Percentiles rank a stretch among this genome's conserved stretches.
Conservation (phyloP, 2,329 filamentous ascomycete species). For the Sphaerulina musiva region DNA sequence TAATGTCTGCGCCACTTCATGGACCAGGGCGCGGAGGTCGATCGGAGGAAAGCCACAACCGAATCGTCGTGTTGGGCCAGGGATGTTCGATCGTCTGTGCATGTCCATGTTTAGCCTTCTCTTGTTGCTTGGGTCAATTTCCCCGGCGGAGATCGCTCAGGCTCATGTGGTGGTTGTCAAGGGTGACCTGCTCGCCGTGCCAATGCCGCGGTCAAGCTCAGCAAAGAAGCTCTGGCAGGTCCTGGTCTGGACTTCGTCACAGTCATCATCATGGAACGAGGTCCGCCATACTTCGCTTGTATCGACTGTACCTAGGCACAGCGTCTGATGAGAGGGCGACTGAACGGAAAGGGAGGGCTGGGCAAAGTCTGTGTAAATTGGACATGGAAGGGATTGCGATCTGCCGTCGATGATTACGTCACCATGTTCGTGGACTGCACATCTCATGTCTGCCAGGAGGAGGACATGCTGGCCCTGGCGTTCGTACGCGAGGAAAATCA, state of each 20-base stretch:
- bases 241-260: no score
- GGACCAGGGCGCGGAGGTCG: not conserved
- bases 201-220: not conserved
- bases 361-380: not conserved
- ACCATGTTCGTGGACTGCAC: not conserved
- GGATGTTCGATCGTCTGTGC: not conserved
- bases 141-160: not conserved
- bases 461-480: not conserved
- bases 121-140: not conserved
- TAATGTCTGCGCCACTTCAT: conserved; percentile 1
- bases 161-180: not conserved
- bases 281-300: no score
- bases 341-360: not conserved
- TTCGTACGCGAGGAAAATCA: not conserved
- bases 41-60: not conserved
- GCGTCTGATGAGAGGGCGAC: no score
- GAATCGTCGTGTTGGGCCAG: not conserved
- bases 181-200: conserved; percentile 4
- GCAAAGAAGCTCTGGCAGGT: not conserved
- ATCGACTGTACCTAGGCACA: no score
- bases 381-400: conserved; percentile 2
- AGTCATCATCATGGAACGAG: no score
- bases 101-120: not conserved
- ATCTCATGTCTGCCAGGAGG: not conserved
- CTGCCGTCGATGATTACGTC: not conserved